Percentiles rank a stretch among this genome's conserved stretches.
These are phyloP conservation scores for Globisporangium yorkense DNA, from an alignment of 352 stramenopile species.

Conservation along the genomic window DNA sequence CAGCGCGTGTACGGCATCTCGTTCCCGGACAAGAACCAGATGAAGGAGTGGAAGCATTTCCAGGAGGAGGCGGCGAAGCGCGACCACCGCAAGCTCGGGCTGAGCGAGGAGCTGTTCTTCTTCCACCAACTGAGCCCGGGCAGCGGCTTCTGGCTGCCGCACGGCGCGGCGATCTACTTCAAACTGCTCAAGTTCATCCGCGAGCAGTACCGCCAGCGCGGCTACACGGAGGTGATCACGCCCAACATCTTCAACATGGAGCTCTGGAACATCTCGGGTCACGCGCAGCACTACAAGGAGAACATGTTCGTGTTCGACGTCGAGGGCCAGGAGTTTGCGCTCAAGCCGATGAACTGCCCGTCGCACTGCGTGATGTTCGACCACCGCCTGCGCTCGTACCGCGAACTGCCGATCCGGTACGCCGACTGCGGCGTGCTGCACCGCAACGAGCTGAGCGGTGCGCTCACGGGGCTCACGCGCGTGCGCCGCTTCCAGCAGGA, in stretches of 20 bases:
- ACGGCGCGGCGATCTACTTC: conserved; percentile 98
- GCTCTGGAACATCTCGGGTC: conserved; percentile 96
- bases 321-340: conserved; percentile 92
- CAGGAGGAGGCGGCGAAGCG: conserved; percentile 96
- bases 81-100: conserved; percentile 94
- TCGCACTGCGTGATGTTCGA: conserved; percentile 98
- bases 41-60: conserved; percentile 84
- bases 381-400: conserved; percentile 95
- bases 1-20: conserved; percentile 97
- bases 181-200: conserved; percentile 88
- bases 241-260: conserved; percentile 97
- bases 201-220: conserved; percentile 78
- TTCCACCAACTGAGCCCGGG: conserved; percentile 94
- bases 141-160: conserved; percentile 97
- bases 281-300: conserved; percentile 96
- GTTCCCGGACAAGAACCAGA: conserved; percentile 87
- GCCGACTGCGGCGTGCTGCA: conserved; percentile 95
- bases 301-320: conserved; percentile 94
- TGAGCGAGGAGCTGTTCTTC: conserved; percentile 96
- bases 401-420: conserved; percentile 92
- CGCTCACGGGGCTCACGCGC: conserved; percentile 94
- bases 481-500: conserved; percentile 98
- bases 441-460: conserved; percentile 93
- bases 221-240: conserved; percentile 96
- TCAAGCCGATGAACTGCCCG: conserved; percentile 99